Evolutionary conservation across 2,329 filamentous ascomycete genomes (phyloP).

Genomic region (Apiospora rasikravindrae): DNA sequence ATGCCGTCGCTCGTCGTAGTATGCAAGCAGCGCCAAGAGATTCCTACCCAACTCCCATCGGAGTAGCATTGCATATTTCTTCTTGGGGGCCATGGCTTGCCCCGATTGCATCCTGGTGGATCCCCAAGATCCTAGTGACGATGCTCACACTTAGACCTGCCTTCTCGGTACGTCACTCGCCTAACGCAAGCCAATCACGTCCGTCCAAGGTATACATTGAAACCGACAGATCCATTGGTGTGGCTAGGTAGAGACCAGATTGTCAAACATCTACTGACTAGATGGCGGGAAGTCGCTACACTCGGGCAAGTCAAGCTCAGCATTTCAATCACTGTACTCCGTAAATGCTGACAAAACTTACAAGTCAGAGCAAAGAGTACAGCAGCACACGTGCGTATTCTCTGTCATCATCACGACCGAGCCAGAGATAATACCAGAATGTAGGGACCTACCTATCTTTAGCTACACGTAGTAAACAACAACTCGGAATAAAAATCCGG

Average conservation of each 20-base stretch:
- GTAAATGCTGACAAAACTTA: background rate
- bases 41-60: background rate
- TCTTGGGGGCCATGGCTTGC: background rate
- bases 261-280: constrained; percentile 12
- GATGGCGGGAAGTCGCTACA: background rate
- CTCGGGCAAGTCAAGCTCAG: background rate
- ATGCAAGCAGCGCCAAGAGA: constrained; percentile 4
- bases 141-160: background rate
- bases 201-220: background rate
- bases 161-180: constrained; percentile 5
- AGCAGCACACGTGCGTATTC: background rate
- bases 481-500: background rate
- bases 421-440: background rate
- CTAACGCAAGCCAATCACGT: constrained; percentile 1
- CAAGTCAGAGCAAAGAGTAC: background rate
- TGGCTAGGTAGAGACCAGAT: background rate
- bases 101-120: constrained; percentile 12
- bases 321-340: background rate
- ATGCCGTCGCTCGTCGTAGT: background rate
- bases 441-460: background rate
- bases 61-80: constrained; percentile 9
- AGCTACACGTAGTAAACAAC: background rate
- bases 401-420: background rate
- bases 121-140: background rate
- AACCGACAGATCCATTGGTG: background rate